Evolutionary conservation across 805 yeast species (phyloP).

Genomic region (Teunomyces aglyptinius): DNA sequence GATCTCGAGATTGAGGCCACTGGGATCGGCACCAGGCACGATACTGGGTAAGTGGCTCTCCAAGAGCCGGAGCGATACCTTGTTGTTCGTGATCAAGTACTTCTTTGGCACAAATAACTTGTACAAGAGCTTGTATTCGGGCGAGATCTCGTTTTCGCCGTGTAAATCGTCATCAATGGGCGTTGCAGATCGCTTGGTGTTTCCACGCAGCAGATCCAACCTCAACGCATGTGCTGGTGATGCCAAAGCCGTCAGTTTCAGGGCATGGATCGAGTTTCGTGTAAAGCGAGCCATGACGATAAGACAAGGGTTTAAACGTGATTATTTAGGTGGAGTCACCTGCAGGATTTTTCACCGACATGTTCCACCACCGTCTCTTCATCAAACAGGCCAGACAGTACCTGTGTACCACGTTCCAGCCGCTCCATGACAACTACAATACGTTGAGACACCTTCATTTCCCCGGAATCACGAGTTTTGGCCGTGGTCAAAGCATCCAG

Average conservation of each 20-base stretch:
- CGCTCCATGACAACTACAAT: slow-evolving; percentile 31
- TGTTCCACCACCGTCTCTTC: background rate
- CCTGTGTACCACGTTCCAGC: slow-evolving; percentile 24
- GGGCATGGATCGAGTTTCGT: background rate
- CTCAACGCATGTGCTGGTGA: background rate
- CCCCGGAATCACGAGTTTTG: slow-evolving; percentile 39
- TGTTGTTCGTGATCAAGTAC: slow-evolving; percentile 28
- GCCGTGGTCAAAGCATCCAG: slow-evolving; percentile 56
- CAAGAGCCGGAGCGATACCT: slow-evolving; percentile 24
- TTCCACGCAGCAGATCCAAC: background rate
- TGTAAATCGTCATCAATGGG: slow-evolving; percentile 16
- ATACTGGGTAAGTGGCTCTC: slow-evolving; percentile 28
- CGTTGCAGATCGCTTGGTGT: background rate
- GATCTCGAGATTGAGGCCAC: slow-evolving; percentile 29
- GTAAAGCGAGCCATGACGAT: too few species aligned
- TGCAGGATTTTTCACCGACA: background rate
- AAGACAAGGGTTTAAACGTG: background rate
- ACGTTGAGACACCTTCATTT: slow-evolving; percentile 42
- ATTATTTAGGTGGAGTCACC: background rate
- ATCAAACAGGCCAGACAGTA: background rate
- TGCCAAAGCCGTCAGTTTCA: background rate
- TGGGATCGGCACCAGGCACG: slow-evolving; percentile 12
- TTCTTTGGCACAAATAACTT: slow-evolving; percentile 35
- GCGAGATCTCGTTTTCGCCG: slow-evolving; percentile 16
- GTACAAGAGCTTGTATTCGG: slow-evolving; percentile 33